Base-by-base conservation (phyloP, 2,329 filamentous ascomycete species). In the Monosporascus sp. region DNA sequence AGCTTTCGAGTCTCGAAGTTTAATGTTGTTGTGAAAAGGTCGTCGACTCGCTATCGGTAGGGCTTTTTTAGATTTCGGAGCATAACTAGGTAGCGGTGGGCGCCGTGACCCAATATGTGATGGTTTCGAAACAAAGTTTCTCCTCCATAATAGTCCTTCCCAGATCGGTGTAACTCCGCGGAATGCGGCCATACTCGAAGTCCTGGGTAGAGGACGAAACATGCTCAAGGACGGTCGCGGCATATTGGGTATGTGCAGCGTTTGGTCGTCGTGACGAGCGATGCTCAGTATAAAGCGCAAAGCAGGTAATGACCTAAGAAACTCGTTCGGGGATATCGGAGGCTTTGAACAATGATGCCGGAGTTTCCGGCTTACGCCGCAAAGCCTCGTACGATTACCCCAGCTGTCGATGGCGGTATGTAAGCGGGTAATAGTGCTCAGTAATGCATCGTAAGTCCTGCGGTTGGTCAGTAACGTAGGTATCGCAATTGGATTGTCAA, bases 11-110 rank as follows among this genome's bases (percentile, higher is more conserved):
- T 59, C 48, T 59, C 64, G 65, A 55, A 57, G 38, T 50, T 59
- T 59, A 6, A 62, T 61, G 19, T 59, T 62, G 44, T 52, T 64
- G 45, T 65, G 63, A 52, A 67, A 65, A 20, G 59, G 52, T 54
- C 64, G 59, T 54, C 53, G 59, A 22, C 52, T 59, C 9, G 60
- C 52, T 49, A 58, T 61, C 6, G 57, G 45, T 9, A 55, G 52
- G 41, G 49, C 49, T 31, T 56, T 59, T 22, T 50, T 54, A 16
- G 52, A n/a, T 48, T 51, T 57, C 7, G 51, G 53, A 31, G 56
- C 38, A 26, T 40, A 24, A 26, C 53, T 58, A 11, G 55, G 17
- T 19, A 55, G 55, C 14, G 51, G 58, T 36, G 57, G 56, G 46
- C 59, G 57, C 8, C 56, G 54, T 40, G 38, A 41, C 31, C 56